phyloP scores from a whole-genome alignment of 2,329 filamentous ascomycete genomes.

The Endothia cerciana region DNA sequence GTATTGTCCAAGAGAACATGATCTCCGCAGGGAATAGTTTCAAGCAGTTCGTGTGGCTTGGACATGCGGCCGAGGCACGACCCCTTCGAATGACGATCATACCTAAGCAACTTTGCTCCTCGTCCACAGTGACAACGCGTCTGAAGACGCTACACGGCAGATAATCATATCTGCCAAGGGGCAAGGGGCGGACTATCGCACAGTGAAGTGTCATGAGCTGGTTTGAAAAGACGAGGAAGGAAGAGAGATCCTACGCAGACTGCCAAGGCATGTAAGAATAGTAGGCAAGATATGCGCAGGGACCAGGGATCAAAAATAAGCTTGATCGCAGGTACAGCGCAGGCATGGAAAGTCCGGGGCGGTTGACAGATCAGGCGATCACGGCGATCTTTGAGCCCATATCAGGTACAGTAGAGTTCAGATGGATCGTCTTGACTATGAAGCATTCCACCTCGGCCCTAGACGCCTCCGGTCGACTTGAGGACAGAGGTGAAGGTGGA shows the following conservation, averaged over 20 bases:
- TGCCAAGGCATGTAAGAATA: slow-evolving; percentile 4
- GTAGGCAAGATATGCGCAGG: background rate
- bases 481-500: background rate
- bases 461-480: background rate
- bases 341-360: background rate
- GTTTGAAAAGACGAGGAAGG: background rate
- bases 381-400: background rate
- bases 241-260: background rate
- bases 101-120: slow-evolving; percentile 3
- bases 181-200: background rate
- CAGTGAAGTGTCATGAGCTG: background rate
- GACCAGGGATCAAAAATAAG: background rate
- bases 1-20: background rate
- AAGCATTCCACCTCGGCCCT: background rate
- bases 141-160: slow-evolving; percentile 13
- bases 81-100: slow-evolving; percentile 29
- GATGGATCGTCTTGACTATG: background rate
- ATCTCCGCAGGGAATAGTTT: slow-evolving; percentile 16
- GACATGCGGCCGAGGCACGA: background rate
- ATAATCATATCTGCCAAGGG: slow-evolving; percentile 9
- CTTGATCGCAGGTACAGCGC: background rate
- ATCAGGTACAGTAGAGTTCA: background rate
- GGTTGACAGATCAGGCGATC: slow-evolving; percentile 7
- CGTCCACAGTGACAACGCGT: background rate
- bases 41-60: slow-evolving; percentile 7